Evolutionary conservation across 805 yeast species (phyloP).

Genomic region (Metahyphopichia silvanorum): DNA sequence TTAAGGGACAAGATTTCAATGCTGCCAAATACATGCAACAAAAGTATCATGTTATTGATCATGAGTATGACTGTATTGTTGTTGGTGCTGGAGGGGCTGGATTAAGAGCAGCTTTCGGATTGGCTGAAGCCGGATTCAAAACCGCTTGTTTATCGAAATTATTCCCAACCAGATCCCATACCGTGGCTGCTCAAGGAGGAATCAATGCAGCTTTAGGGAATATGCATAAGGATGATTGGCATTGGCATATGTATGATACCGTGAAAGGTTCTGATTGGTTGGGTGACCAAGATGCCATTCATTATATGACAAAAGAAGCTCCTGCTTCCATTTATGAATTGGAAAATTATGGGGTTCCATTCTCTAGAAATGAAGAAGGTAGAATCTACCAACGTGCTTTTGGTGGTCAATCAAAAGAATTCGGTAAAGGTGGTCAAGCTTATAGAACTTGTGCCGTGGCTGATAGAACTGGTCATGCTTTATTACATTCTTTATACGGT

Average conservation of each 20-base stretch:
- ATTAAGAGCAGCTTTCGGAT: slow-evolving; percentile 95
- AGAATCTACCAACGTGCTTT: slow-evolving; percentile 98
- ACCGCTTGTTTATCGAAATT: slow-evolving; percentile 96
- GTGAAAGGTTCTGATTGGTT: slow-evolving; percentile 99
- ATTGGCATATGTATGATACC: slow-evolving; percentile 99
- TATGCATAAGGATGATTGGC: slow-evolving; percentile 99
- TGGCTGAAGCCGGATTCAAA: slow-evolving; percentile 94
- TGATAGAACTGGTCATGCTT: slow-evolving; percentile 97
- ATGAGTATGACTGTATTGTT: slow-evolving; percentile 96
- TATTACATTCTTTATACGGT: slow-evolving; percentile 92
- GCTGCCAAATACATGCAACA: slow-evolving; percentile 45
- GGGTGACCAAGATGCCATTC: slow-evolving; percentile 99
- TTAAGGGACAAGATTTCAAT: slow-evolving; percentile 37
- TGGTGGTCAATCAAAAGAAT: slow-evolving; percentile 95
- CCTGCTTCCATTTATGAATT: slow-evolving; percentile 93
- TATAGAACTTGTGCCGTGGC: slow-evolving; percentile 99
- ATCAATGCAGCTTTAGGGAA: slow-evolving; percentile 98
- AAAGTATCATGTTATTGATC: slow-evolving; percentile 91
- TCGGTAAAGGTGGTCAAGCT: slow-evolving; percentile 98
- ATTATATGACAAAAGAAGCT: slow-evolving; percentile 98
- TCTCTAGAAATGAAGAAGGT: slow-evolving; percentile 95
- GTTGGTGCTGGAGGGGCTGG: slow-evolving; percentile 99
- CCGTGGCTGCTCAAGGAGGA: slow-evolving; percentile 99
- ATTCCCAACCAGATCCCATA: slow-evolving; percentile 97
- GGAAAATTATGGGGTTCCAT: slow-evolving; percentile 98